Base-by-base conservation (phyloP, 2,329 filamentous ascomycete species). In the Didymella glomerata region DNA sequence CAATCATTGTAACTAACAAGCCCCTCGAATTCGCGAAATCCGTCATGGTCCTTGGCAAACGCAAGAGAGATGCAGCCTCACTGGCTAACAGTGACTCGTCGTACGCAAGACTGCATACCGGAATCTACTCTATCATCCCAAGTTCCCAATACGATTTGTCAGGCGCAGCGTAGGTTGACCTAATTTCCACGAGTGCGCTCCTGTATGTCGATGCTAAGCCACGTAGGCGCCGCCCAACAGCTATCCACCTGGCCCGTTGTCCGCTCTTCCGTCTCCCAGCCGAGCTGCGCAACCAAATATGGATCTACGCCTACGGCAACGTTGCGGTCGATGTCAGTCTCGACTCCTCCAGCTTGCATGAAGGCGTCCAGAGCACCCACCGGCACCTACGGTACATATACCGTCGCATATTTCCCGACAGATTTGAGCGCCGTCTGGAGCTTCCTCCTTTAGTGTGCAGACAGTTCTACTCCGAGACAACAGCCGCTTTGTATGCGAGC, bases 41-140 rank as follows among this genome's bases (percentile, higher is more conserved):
- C 8, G 36, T 18, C 18, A 46, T 56, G 53, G n/a, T 89, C 1
- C 79, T 93, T n/a, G 89, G 89, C 0, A 86, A 89, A 66, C 79
- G 87, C 48, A 85, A 83, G 70, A 72, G 80, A 45, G 71, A 75
- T 46, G 77, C 77, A 28, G 76, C 75, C 4, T 68, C 11, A 13
- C 18, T n/a, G 16, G 6, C 11, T 16, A 7, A 8, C 32, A 36
- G 16, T 8, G 32, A 36, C 3, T 14, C 30, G 4, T 14, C 10
- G 30, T 14, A 32, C 13, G 30, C 32, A n/a, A n/a, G 11, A 36
- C 16, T 13, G 32, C 32, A 36, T 3, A 3, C 6, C 14, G 32
- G 32, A 36, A n/a, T 36, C 16, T 4, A n/a, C 16, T 2, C 5
- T 18, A 36, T 6, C 32, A 36, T 36, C 32, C 1, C 32, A 36